These are phyloP conservation scores for Solioccasus polychromus DNA, from an alignment of 768 basidiomycete genomes.

Conservation along the genomic window DNA sequence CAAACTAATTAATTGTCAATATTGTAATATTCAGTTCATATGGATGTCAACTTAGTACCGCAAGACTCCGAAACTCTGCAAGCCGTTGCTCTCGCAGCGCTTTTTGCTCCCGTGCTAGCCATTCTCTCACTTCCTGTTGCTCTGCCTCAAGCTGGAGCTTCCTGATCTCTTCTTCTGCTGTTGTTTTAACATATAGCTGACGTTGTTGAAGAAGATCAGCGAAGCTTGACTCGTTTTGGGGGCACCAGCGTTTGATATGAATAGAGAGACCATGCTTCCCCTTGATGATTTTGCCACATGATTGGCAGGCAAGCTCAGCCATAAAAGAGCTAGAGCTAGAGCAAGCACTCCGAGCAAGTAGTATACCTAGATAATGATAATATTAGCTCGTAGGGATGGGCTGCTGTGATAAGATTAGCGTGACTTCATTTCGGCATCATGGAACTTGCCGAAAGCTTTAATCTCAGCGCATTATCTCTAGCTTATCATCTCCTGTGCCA, in stretches of 20 bases:
- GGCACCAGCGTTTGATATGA: not conserved
- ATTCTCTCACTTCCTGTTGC: not conserved
- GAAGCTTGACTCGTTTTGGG: not conserved
- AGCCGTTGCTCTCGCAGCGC: not conserved
- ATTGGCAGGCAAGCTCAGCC: not conserved
- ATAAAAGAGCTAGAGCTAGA: not conserved
- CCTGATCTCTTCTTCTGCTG: not conserved
- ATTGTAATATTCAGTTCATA: not conserved
- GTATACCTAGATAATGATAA: not conserved
- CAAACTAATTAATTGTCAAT: not conserved
- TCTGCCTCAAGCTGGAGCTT: not conserved
- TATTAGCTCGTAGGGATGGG: not conserved
- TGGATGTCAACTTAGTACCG: not conserved
- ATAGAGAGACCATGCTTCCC: constrained; percentile 1
- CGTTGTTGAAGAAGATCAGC: not conserved
- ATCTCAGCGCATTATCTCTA: not conserved
- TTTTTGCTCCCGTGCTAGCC: not conserved
- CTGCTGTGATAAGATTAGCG: no score
- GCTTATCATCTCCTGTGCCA: no score
- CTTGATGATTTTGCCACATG: not conserved
- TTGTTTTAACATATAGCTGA: not conserved
- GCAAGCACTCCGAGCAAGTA: no score
- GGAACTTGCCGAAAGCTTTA: not conserved
- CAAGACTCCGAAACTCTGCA: not conserved
- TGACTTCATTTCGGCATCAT: no score